Evolutionary conservation across 306 rosid genomes (phyloP), one percentile per base, ranked within the genome.

Genomic region (Casuarina equisetifolia): DNA sequence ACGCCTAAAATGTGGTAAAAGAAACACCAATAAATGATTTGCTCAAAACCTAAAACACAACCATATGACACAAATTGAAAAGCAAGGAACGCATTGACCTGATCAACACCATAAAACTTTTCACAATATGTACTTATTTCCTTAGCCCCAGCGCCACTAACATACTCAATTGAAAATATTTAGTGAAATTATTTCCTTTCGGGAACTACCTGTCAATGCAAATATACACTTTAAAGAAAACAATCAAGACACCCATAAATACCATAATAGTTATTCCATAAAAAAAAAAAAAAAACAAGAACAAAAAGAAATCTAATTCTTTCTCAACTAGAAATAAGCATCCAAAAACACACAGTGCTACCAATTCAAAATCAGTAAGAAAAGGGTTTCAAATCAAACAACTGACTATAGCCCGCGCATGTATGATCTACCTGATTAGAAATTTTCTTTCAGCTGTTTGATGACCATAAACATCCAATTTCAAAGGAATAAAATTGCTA

Each of bases 1-100:
- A 96, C 99, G 43, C 99, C 99, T 96, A 68, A 79, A 72, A 69
- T 25, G 40, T 52, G 52, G 59, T 76, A 61, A 76, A 80, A 80
- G 59, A 64, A 84, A 74, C 74, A 48, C 55, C 50, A 40, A 69
- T 32, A 73, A 64, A 72, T 25, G 13, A 63, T 78, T 79, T 45
- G 13, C 71, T 67, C 71, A 19, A 67, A 6, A 67, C 12, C 50
- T 42, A 67, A 82, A 32, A 32, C 16, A 64, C 40, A 86, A 50
- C 44, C n/a, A 49, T 67, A 19, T 71, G 36, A 55, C 75, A 69
- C 53, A 7, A 20, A 53, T 7, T 39, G 16, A 55, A 66, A 54
- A 38, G 32, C 25, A 66, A 9, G 4, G 12, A n/a, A 13, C 3
- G 3, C 46, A 16, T 39, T 17, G 49, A 66, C 50, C 40, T 3